These are phyloP conservation scores for Tuber brumale DNA, from an alignment of 495 filamentous ascomycete species.

Conservation along the genomic window DNA sequence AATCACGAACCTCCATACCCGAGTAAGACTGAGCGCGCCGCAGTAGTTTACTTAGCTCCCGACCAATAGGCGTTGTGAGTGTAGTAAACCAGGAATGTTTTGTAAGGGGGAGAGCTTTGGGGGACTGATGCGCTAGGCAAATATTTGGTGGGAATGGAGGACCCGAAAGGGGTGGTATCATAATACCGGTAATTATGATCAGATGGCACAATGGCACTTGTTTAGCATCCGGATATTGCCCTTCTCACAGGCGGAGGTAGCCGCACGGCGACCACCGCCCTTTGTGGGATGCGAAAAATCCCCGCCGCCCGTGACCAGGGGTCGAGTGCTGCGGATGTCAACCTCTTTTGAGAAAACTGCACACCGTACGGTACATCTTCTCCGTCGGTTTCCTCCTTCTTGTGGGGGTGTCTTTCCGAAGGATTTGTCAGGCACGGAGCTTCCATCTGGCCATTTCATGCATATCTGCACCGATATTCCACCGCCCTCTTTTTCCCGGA, in stretches of 20 bases:
- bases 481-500: not conserved
- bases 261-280: slow-evolving; percentile 30
- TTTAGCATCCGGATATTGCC: slow-evolving; percentile 2
- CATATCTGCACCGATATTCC: not conserved
- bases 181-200: too few relatives aligned
- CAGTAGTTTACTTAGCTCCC: not conserved
- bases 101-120: not conserved
- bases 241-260: slow-evolving; percentile 19
- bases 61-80: not conserved
- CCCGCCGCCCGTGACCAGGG: not conserved
- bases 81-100: too few relatives aligned
- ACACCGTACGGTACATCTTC: not conserved
- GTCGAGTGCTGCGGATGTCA: not conserved
- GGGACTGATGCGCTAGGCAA: slow-evolving; percentile 15
- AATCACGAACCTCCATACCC: too few relatives aligned
- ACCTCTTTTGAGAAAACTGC: not conserved
- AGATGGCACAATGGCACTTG: not conserved
- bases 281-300: slow-evolving; percentile 1
- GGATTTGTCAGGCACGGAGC: not conserved
- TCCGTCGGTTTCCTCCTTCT: not conserved
- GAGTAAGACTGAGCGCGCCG: too few relatives aligned
- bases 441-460: not conserved
- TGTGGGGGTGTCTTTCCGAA: not conserved
- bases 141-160: slow-evolving; percentile 1
- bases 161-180: slow-evolving; percentile 8